Evolutionary conservation across 371 early-diverging fungal species (phyloP).

Genomic region (Funneliformis caledonium): DNA sequence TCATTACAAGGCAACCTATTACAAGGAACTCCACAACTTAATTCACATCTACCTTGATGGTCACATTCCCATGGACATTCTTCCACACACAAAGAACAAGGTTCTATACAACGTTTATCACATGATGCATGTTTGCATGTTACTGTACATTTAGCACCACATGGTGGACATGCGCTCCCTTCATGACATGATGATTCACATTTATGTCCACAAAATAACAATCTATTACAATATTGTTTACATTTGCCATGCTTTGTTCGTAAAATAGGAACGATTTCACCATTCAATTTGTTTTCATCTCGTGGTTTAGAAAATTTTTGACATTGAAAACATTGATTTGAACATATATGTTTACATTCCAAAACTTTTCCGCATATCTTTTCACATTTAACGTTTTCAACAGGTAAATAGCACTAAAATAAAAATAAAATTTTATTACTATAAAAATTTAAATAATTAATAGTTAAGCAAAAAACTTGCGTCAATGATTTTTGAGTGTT

Average conservation of each 20-base stretch:
- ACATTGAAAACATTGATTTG: conserved; percentile 3
- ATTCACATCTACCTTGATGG: conserved; percentile 44
- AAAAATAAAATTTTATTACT: too few relatives aligned
- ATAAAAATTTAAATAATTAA: too few relatives aligned
- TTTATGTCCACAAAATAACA: background rate
- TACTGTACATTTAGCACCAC: conserved; percentile 45
- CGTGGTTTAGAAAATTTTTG: background rate
- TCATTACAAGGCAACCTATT: conserved; percentile 57
- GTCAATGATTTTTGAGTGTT: too few relatives aligned
- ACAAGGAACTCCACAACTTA: conserved; percentile 54
- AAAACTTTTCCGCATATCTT: background rate
- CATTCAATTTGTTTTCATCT: conserved; percentile 24
- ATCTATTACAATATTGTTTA: background rate
- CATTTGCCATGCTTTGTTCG: background rate
- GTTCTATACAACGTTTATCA: conserved; percentile 42
- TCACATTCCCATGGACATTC: conserved; percentile 53
- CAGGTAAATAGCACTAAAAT: background rate
- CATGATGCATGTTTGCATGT: conserved; percentile 52
- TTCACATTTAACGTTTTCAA: background rate
- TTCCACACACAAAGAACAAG: conserved; percentile 52
- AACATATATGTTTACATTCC: conserved; percentile 33
- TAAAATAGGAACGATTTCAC: background rate
- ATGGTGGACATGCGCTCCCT: conserved; percentile 49
- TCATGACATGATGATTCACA: conserved; percentile 46
- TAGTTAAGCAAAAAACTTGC: too few relatives aligned